Evolutionary conservation across 495 filamentous ascomycete genomes (phyloP), one percentile per base, ranked within the genome.

Genomic region (Podospora bellae-mahoneyi): DNA sequence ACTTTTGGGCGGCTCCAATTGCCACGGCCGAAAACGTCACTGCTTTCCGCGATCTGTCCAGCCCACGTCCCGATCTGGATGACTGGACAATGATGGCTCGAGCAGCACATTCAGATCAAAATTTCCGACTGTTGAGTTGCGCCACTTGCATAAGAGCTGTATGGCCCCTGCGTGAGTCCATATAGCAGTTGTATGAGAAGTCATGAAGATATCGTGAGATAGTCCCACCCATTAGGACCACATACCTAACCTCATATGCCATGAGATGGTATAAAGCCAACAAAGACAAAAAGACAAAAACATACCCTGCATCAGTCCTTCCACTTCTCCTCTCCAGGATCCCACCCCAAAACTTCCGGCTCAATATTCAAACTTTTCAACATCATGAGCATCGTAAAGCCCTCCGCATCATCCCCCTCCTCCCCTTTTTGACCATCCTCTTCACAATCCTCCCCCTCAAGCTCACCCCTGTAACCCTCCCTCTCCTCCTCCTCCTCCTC

Each of bases 321-420:
- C 75, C 75, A 77, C 30, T 67, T 77, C 2, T 72, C 72, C 67
- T 77, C 75, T 10, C 39, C 64, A 1, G 68, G 60, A 71, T 77
- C 74, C 15, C 69, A 77, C 2, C 72, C 72, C 60, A 77, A 48
- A 6, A 73, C 44, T 15, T 72, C 68, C 13, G 72, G 75, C 48
- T 76, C 75, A 32, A 77, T 77, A 62, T 74, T 75, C 26, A 77
- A 66, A 53, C 72, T 77, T 67, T 71, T 71, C 54, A 77, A 69
- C 75, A 77, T 77, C 72, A 72, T 73, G 6, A 69, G 26, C 74
- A 77, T 75, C 27, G 75, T 76, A 64, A 76, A 77, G 5, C 65
- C 72, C 70, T 77, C 54, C 61, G 60, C 18, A 64, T 28, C 58
- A 26, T 34, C 61, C 65, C 62, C 68, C 44, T 72, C 69, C 69